Conservation (phyloP, 805 yeast species). For the Ogataea wickerhamii region DNA sequence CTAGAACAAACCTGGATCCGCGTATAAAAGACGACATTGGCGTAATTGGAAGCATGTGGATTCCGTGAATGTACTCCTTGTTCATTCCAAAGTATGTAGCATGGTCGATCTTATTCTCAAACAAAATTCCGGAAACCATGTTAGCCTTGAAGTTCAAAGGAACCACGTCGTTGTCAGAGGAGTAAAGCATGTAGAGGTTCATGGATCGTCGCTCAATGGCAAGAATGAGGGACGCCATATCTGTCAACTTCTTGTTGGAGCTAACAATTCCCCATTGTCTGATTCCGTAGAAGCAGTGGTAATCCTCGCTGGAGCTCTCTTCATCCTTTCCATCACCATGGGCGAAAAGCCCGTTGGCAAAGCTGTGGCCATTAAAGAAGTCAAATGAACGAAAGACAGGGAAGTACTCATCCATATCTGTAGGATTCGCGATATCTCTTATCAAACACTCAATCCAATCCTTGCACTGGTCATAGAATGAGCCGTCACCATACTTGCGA, state of each 20-base stretch:
- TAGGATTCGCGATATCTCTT: constrained; percentile 67
- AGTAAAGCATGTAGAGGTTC: constrained; percentile 51
- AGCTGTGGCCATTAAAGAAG: constrained; percentile 70
- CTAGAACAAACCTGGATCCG: constrained; percentile 43
- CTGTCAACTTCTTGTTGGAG: constrained; percentile 49
- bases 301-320: constrained; percentile 70
- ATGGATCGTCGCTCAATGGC: constrained; percentile 52
- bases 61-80: constrained; percentile 68
- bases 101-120: constrained; percentile 70
- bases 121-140: constrained; percentile 64
- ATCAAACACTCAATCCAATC: constrained; percentile 59
- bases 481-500: constrained; percentile 41
- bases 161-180: constrained; percentile 44
- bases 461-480: constrained; percentile 46
- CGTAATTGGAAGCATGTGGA: constrained; percentile 72
- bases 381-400: constrained; percentile 67
- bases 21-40: constrained; percentile 59
- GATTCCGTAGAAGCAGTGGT: constrained; percentile 64
- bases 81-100: constrained; percentile 66
- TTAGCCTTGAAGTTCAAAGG: constrained; percentile 52
- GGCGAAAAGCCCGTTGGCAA: constrained; percentile 67
- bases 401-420: constrained; percentile 47
- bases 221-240: constrained; percentile 56
- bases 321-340: constrained; percentile 69
- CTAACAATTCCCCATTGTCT: constrained; percentile 64